Base-by-base conservation (phyloP, 139 green algal species). In the Eudorina sp. region DNA sequence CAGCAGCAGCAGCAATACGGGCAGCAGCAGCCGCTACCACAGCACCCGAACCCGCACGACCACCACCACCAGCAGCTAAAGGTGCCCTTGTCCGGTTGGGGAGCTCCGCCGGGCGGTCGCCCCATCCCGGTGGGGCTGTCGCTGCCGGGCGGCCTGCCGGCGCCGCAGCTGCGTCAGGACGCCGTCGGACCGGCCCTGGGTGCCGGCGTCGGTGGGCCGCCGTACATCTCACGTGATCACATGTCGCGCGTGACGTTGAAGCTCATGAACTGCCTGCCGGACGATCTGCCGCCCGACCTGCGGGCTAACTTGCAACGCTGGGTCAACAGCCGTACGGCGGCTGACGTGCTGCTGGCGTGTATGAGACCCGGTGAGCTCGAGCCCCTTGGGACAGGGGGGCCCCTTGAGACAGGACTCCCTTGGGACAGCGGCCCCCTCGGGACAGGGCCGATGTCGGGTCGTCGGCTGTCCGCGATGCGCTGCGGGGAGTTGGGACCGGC, bases 251-350 rank as follows among this genome's bases (percentile, higher is more conserved):
- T 87, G n/a, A 87, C 81, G 23, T 5, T 87, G n/a, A 87, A 87
- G 60, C 14, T 87, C n/a, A 87, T 87, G 81, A 75, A 60, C 62
- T 87, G 81, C 60, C 81, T 87, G 64, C 81, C 81, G 18, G 81
- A 87, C 6, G 81, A 87, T 0, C 81, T 87, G 34, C 81, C 81
- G 31, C 64, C 31, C 29, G 11, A 31, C 45, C 46, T 87, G 81
- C 62, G 81, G 2, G 64, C 64, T 19, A 87, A 87, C 66, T 27
- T 87, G 81, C 81, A 87, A 64, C 64, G n/a, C 38, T 87, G 81
- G 81, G 81, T 43, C 38, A 8, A 45, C 3, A 38, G 31, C 11
- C 34, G 80, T 0, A n/a, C 62, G n/a, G 64, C 62, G 45, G 81
- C 81, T 4, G 81, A 87, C 62, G 60, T 87, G 62, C 45, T 87